phyloP scores from a whole-genome alignment of 768 basidiomycete species.

The Amyloporia xantha region DNA sequence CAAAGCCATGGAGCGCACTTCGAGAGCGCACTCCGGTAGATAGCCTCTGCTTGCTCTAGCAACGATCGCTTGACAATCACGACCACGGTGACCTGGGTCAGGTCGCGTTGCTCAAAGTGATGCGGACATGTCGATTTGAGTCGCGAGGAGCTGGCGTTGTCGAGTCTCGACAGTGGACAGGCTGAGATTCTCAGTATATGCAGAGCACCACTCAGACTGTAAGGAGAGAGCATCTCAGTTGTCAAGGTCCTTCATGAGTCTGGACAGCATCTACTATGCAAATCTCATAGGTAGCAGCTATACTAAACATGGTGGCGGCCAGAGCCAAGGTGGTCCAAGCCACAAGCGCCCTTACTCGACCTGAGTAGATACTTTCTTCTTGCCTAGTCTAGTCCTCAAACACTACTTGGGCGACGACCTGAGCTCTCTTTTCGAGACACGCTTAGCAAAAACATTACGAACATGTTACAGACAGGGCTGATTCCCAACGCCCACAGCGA shows the following conservation, averaged over 20 bases:
- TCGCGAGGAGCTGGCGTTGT: background rate
- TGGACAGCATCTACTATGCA: too few species aligned
- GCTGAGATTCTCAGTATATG: background rate
- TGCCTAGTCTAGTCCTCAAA: too few species aligned
- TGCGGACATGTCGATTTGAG: too few species aligned
- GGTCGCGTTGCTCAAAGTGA: constrained; percentile 1
- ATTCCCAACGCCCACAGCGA: constrained; percentile 75
- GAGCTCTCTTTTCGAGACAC: too few species aligned
- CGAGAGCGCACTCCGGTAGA: background rate
- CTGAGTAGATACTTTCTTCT: background rate
- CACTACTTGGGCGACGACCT: too few species aligned
- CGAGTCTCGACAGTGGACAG: background rate
- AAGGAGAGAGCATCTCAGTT: background rate
- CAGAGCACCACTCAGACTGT: too few species aligned
- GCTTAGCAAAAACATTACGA: too few species aligned
- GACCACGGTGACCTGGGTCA: background rate
- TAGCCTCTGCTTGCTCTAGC: background rate
- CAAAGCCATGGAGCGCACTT: background rate
- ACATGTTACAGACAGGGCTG: constrained; percentile 75
- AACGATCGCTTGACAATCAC: constrained; percentile 1
- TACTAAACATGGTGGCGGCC: too few species aligned
- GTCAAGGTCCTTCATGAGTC: too few species aligned
- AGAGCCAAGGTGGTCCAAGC: too few species aligned
- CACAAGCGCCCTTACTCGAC: background rate
- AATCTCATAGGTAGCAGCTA: too few species aligned